These are phyloP conservation scores for Crucibulum laeve DNA, from an alignment of 768 basidiomycete species.

Conservation along the genomic window DNA sequence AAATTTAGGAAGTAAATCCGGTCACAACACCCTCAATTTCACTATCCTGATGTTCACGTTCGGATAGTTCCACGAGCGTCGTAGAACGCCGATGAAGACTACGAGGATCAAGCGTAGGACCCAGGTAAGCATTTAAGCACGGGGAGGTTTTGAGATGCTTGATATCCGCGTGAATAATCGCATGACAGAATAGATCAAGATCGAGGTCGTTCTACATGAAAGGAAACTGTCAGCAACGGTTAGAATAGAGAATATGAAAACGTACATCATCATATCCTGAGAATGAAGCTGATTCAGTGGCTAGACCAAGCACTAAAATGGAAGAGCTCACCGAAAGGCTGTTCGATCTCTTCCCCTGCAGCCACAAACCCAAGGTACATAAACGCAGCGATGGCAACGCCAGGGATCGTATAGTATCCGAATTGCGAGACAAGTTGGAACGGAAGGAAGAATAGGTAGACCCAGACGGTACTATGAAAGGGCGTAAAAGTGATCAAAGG, in stretches of 20 bases:
- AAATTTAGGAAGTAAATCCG: too few relatives aligned
- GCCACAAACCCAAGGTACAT: slow-evolving; percentile 77
- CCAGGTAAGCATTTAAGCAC: slow-evolving; percentile 44
- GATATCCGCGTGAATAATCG: slow-evolving; percentile 54
- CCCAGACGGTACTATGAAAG: slow-evolving; percentile 51
- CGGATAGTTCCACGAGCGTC: slow-evolving; percentile 5
- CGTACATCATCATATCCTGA: slow-evolving; percentile 58
- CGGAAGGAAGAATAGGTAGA: slow-evolving; percentile 73
- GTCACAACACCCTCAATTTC: too few relatives aligned
- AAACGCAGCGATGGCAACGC: slow-evolving; percentile 61
- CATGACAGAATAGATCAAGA: slow-evolving; percentile 58
- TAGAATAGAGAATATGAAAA: slow-evolving; percentile 1
- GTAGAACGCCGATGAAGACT: slow-evolving; percentile 5
- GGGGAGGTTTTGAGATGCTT: slow-evolving; percentile 47
- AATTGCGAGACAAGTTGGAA: slow-evolving; percentile 68
- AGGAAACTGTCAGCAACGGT: not conserved
- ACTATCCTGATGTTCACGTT: not conserved
- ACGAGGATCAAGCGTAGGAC: slow-evolving; percentile 11
- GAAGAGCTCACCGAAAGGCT: slow-evolving; percentile 51
- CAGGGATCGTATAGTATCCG: slow-evolving; percentile 62
- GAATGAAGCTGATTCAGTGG: not conserved
- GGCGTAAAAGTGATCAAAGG: slow-evolving; percentile 1
- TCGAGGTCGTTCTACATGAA: slow-evolving; percentile 55
- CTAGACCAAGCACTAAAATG: not conserved
- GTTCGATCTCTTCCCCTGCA: slow-evolving; percentile 67